phyloP scores from a whole-genome alignment of 139 green algal species.

The Ettlia oleoabundans region DNA sequence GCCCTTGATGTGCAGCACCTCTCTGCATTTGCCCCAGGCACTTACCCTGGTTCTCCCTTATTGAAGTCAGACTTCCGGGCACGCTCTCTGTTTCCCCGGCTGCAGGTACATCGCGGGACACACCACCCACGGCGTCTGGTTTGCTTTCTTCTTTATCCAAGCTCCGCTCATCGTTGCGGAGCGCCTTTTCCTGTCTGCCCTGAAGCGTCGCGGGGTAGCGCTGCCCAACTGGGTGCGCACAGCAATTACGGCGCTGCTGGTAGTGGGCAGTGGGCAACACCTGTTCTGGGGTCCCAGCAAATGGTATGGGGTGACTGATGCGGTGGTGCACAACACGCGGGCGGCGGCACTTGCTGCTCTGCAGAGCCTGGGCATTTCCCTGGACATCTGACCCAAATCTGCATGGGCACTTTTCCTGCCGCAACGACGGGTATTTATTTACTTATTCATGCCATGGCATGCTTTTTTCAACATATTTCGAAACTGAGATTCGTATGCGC shows the following conservation, averaged over 20 bases:
- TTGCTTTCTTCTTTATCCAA: slow-evolving; percentile 36
- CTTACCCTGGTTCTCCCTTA: no score
- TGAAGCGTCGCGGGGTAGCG: slow-evolving; percentile 13
- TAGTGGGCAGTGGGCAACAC: neutral
- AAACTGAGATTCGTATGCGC: no score
- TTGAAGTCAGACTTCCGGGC: no score
- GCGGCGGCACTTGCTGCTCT: neutral
- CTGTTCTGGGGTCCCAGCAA: slow-evolving; percentile 8
- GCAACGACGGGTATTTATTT: no score
- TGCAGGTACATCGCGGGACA: slow-evolving; percentile 30
- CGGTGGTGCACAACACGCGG: neutral
- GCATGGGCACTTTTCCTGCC: no score
- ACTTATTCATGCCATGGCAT: no score
- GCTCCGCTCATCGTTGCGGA: neutral
- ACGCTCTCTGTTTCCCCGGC: no score
- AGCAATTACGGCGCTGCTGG: neutral
- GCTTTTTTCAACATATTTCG: no score
- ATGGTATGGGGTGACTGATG: neutral
- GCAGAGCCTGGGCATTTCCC: neutral
- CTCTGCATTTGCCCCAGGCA: no score
- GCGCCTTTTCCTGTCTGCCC: slow-evolving; percentile 6
- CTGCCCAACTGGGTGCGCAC: neutral
- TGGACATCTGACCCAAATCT: neutral
- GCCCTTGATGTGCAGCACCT: no score
- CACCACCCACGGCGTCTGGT: slow-evolving; percentile 28